These are phyloP conservation scores for Lagenaria siceraria DNA, from an alignment of 306 rosid genomes.

Conservation along the genomic window DNA sequence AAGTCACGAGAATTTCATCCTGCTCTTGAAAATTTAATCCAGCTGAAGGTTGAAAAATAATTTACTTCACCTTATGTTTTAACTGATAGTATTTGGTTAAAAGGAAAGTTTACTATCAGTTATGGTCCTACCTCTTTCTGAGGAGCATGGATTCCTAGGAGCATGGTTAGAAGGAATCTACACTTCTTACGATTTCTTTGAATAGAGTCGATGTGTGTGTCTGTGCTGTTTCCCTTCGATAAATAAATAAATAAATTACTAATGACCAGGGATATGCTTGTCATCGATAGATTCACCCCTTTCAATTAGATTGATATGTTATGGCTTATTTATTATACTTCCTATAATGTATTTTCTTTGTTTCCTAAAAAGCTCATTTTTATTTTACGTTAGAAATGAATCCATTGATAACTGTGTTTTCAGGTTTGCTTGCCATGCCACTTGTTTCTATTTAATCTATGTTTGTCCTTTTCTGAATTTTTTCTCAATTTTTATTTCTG, in stretches of 20 bases:
- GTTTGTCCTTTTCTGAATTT: not conserved
- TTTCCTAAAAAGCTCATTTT: not conserved
- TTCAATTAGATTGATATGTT: not conserved
- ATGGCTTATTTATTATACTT: not conserved
- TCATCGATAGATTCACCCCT: not conserved
- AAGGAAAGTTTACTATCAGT: not conserved
- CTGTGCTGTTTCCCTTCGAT: not conserved
- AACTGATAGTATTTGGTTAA: not conserved
- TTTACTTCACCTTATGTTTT: not conserved
- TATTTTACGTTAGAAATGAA: not conserved
- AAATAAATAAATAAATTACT: not conserved
- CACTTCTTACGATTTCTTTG: not conserved
- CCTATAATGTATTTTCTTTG: not conserved
- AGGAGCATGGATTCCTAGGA: not conserved
- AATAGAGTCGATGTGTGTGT: not conserved
- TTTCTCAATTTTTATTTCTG: not conserved
- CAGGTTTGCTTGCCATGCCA: not conserved
- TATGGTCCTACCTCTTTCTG: not conserved
- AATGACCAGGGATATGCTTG: not conserved
- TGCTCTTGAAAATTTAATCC: not conserved
- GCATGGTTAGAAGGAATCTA: not conserved
- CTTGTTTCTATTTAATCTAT: not conserved
- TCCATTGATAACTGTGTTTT: not conserved
- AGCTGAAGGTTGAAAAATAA: not conserved
- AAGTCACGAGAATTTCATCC: not conserved